Conservation (phyloP, 768 basidiomycete species). For the Naganishia vishniacii region DNA sequence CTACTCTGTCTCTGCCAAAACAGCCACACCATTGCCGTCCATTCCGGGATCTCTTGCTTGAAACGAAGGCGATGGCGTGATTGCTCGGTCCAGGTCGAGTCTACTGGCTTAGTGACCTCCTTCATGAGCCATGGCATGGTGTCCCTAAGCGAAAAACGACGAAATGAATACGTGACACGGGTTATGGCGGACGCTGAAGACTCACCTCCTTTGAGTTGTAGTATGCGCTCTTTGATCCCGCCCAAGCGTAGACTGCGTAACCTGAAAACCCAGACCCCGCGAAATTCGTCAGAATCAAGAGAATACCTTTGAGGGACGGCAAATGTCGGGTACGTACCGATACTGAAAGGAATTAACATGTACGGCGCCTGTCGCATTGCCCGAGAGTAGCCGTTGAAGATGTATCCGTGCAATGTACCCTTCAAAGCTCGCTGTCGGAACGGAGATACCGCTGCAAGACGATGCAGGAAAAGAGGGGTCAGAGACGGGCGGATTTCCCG, state of each 20-base stretch:
- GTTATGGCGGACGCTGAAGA: neutral
- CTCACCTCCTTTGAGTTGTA: conserved; percentile 44
- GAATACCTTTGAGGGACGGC: neutral
- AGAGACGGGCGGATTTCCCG: neutral
- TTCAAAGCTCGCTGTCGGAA: conserved; percentile 70
- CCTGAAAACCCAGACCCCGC: conserved; percentile 52
- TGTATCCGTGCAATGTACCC: conserved; percentile 64
- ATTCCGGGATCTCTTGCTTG: too few species aligned
- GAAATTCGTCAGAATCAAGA: neutral
- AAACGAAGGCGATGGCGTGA: too few species aligned
- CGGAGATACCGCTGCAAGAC: conserved; percentile 68
- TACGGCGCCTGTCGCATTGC: conserved; percentile 68
- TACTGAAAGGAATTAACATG: conserved; percentile 68
- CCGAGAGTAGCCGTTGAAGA: conserved; percentile 81
- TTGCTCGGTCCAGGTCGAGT: too few species aligned
- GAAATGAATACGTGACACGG: neutral
- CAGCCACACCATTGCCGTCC: too few species aligned
- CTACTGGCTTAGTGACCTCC: conserved; percentile 4
- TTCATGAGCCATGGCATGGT: conserved; percentile 17
- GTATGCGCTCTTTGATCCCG: conserved; percentile 55
- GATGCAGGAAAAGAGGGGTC: neutral
- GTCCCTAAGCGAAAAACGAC: neutral
- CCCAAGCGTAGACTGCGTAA: conserved; percentile 74
- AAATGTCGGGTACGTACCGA: conserved; percentile 74
- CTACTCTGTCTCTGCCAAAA: too few species aligned